Conservation (phyloP, 192 early-diverging fungal species). For the Podila verticillata region DNA sequence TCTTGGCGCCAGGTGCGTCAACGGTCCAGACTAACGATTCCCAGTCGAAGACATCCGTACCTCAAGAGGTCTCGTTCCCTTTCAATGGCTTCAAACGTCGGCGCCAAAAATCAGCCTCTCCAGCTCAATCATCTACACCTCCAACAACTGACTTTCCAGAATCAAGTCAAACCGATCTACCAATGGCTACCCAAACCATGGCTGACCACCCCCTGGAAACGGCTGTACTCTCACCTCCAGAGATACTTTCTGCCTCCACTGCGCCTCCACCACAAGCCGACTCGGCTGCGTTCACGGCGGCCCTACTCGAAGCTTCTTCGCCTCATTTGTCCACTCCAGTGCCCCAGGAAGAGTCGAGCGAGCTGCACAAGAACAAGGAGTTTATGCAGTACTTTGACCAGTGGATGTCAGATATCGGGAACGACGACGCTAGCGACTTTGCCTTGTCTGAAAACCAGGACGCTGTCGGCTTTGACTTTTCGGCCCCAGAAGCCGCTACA, state of each 20-base stretch:
- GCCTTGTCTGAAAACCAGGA: not conserved
- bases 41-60: not conserved
- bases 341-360: not conserved
- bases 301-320: not conserved
- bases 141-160: not conserved
- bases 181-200: not conserved
- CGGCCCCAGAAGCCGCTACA: not conserved
- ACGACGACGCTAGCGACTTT: slow-evolving; percentile 2
- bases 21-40: not conserved
- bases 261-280: not conserved
- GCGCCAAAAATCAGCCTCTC: not conserved
- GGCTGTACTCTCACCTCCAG: not conserved
- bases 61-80: not conserved
- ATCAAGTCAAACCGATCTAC: not conserved
- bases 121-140: not conserved
- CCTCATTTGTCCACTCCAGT: not conserved
- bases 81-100: not conserved
- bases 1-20: not conserved
- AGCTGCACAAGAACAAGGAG: slow-evolving; percentile 17
- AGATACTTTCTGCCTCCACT: not conserved
- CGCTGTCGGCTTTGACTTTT: not conserved
- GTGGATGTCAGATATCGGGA: slow-evolving; percentile 43
- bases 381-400: slow-evolving; percentile 43
- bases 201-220: not conserved
- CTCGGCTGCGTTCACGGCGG: not conserved